These are phyloP conservation scores for Stagonosporopsis vannaccii DNA, from an alignment of 2,329 filamentous ascomycete genomes.

Conservation along the genomic window DNA sequence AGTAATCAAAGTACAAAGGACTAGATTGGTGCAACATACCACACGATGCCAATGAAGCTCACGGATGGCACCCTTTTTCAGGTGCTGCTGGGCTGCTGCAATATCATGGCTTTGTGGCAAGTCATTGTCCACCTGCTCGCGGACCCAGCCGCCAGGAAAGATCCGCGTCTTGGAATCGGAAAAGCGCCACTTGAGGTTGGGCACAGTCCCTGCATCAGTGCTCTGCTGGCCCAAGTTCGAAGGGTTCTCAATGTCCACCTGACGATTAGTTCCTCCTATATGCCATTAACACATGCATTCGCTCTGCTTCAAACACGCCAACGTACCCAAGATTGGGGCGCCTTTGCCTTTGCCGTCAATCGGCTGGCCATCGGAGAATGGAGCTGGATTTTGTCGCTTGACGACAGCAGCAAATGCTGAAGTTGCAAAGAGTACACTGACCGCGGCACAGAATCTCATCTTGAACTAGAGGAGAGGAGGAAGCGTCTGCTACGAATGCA, in stretches of 20 bases:
- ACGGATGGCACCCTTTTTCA: conserved; percentile 71
- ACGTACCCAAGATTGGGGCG: conserved; percentile 63
- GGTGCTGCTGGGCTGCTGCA: conserved; percentile 71
- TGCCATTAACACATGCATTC: background rate
- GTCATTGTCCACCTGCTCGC: conserved; percentile 72
- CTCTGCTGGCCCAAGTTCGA: conserved; percentile 67
- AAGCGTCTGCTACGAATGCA: background rate
- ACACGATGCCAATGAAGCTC: conserved; percentile 73
- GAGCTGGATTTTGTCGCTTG: conserved; percentile 30
- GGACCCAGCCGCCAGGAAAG: conserved; percentile 69
- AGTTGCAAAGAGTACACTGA: conserved; percentile 20
- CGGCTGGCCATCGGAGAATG: conserved; percentile 63
- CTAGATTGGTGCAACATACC: background rate
- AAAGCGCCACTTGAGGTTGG: conserved; percentile 74
- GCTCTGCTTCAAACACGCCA: background rate
- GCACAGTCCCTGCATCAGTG: conserved; percentile 69
- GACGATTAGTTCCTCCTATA: conserved; percentile 68
- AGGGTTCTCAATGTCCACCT: conserved; percentile 68
- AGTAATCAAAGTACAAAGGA: background rate
- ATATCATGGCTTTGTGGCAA: conserved; percentile 71
- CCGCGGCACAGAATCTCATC: background rate
- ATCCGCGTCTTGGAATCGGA: conserved; percentile 71
- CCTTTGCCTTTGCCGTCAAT: conserved; percentile 66
- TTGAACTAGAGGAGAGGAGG: background rate
- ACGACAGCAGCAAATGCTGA: conserved; percentile 29